Base-by-base conservation (phyloP, 352 stramenopile genomes). In the Phytophthora hibernalis region DNA sequence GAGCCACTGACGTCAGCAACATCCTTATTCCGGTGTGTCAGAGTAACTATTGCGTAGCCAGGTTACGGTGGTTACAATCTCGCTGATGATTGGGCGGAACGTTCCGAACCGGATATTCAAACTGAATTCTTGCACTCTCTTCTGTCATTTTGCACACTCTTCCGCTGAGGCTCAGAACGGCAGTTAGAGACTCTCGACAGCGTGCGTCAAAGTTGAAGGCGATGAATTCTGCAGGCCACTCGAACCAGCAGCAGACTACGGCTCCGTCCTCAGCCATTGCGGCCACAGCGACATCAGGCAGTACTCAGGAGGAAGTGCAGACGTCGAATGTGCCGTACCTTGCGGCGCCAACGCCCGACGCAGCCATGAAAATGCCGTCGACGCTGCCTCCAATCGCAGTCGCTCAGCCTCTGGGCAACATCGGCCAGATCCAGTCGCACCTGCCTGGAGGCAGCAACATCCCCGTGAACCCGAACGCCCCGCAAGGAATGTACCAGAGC, bases 351-450 rank as follows among this genome's bases (percentile, higher is more conserved):
- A 87, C 76, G 7, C 78, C 78, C n/a, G 57, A 44, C 12, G 68
- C 67, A 6, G 33, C 66, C 12, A 67, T 60, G 53, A 79, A 76
- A 50, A 64, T 65, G 59, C 24, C 54, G 15, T 66, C 65, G 26
- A 68, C 54, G 20, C 49, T 88, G 24, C 77, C 77, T 10, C 77
- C 77, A 16, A 84, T 88, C 38, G 74, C 79, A 13, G 68, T 77
- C 20, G 75, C 74, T 7, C 72, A 80, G 37, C 79, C 79, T 8
- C 50, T 81, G 35, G 59, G 67, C 24, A 71, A 70, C 49, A 74
- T 82, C 38, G 57, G 38, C 28, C 61, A 70, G 48, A 70, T 76
- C 37, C 68, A 83, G 55, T 68, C 65, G 51, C 77, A 80, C n/a
- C 28, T 79, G 33, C 22, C 35, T 2, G 73, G 64, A 30, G 64